A percentile compares a stretch with the other conserved stretches of the same genome.
phyloP scores from a whole-genome alignment of 371 early-diverging fungal species.

The Fennellomyces sp. region DNA sequence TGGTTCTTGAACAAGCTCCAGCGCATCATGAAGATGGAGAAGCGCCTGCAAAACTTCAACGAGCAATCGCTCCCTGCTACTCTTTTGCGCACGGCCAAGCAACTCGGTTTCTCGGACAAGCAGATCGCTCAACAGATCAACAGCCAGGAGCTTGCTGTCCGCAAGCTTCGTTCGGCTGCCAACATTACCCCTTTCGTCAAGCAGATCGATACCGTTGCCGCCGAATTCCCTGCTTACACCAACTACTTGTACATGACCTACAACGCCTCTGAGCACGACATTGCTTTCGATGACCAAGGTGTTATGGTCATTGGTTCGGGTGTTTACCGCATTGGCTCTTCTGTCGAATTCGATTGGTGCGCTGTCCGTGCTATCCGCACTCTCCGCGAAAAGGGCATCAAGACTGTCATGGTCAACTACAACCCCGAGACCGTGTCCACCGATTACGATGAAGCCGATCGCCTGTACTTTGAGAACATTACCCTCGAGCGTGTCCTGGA shows the following conservation, averaged over 20 bases:
- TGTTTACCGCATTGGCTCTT: slow-evolving; percentile 93
- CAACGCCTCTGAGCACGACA: slow-evolving; percentile 85
- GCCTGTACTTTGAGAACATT: slow-evolving; percentile 93
- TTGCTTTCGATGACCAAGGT: slow-evolving; percentile 83
- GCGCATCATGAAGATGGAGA: slow-evolving; percentile 77
- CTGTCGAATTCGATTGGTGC: slow-evolving; percentile 96
- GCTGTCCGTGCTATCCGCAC: slow-evolving; percentile 85
- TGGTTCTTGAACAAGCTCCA: slow-evolving; percentile 94
- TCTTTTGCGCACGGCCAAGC: slow-evolving; percentile 75
- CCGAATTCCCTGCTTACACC: slow-evolving; percentile 91
- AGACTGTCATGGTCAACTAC: slow-evolving; percentile 96
- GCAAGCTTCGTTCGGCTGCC: slow-evolving; percentile 61
- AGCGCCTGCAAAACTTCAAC: slow-evolving; percentile 49
- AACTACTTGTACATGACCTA: slow-evolving; percentile 95
- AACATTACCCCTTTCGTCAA: slow-evolving; percentile 88
- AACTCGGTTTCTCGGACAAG: slow-evolving; percentile 84
- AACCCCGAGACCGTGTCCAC: slow-evolving; percentile 97
- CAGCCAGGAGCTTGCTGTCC: slow-evolving; percentile 65
- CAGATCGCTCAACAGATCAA: slow-evolving; percentile 76
- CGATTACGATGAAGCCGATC: slow-evolving; percentile 94
- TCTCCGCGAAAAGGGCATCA: slow-evolving; percentile 74
- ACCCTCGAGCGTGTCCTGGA: slow-evolving; percentile 91
- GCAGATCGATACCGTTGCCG: slow-evolving; percentile 93
- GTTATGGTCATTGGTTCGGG: slow-evolving; percentile 95
- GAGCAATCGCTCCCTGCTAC: slow-evolving; percentile 51